Evolutionary conservation across 306 rosid species (phyloP).

Genomic region (Sicyos baderoa): DNA sequence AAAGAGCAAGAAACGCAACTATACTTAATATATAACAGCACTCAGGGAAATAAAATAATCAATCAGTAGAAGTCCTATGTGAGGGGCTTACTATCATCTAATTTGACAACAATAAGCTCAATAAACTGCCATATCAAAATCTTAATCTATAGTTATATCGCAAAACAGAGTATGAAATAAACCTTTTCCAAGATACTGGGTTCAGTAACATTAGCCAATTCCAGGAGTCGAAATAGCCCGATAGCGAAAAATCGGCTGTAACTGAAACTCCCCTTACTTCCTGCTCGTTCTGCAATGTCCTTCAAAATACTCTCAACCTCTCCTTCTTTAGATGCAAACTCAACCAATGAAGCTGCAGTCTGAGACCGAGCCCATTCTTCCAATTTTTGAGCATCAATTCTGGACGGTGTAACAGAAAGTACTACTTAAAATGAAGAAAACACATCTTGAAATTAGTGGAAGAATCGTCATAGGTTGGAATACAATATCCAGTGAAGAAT

Average conservation of each 20-base stretch:
- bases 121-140: not conserved
- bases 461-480: not conserved
- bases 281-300: slow-evolving; percentile 84
- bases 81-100: not conserved
- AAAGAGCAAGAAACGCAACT: too few relatives aligned
- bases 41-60: not conserved
- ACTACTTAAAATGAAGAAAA: not conserved
- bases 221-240: slow-evolving; percentile 90
- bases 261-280: slow-evolving; percentile 64
- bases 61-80: not conserved
- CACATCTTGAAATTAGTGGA: not conserved
- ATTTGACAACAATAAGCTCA: not conserved
- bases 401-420: slow-evolving; percentile 19
- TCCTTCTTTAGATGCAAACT: slow-evolving; percentile 79
- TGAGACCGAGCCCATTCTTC: slow-evolving; percentile 94
- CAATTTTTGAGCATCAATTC: slow-evolving; percentile 74
- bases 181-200: slow-evolving; percentile 90
- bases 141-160: not conserved
- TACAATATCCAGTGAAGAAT: not conserved
- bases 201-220: slow-evolving; percentile 88
- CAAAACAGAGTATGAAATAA: not conserved
- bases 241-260: slow-evolving; percentile 96
- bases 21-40: not conserved
- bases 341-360: slow-evolving; percentile 61
- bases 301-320: slow-evolving; percentile 72